Evolutionary conservation across 2,329 filamentous ascomycete species (phyloP).

Genomic region (Exophiala aquamarina): DNA sequence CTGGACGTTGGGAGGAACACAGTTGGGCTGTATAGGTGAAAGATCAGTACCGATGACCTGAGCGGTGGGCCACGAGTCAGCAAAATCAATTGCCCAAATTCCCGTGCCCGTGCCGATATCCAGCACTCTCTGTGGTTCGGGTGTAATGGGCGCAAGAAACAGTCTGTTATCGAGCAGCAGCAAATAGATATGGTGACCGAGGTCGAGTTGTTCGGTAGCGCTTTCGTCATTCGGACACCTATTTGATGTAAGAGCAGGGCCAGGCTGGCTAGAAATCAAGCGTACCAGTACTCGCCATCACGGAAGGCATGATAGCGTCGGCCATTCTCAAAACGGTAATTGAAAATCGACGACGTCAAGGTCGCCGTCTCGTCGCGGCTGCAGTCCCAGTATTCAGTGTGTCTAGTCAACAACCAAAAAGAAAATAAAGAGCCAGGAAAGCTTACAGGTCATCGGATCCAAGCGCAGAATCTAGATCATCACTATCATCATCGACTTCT

Average conservation of each 20-base stretch:
- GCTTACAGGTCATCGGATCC: slow-evolving; percentile 4
- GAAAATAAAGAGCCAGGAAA: not conserved
- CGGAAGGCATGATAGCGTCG: slow-evolving; percentile 18
- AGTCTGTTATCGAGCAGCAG: slow-evolving; percentile 32
- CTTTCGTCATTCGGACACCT: slow-evolving; percentile 35
- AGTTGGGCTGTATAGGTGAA: slow-evolving; percentile 39
- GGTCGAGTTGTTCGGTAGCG: slow-evolving; percentile 35
- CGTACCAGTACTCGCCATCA: slow-evolving; percentile 17
- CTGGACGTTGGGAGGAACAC: slow-evolving; percentile 36
- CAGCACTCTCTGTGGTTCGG: slow-evolving; percentile 27
- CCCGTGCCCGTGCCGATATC: slow-evolving; percentile 39
- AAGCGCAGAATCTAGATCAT: slow-evolving; percentile 3
- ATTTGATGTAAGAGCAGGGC: slow-evolving; percentile 21
- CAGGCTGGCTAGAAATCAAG: not conserved
- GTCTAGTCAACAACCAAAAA: not conserved
- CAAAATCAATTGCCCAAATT: slow-evolving; percentile 40
- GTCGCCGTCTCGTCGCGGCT: slow-evolving; percentile 13
- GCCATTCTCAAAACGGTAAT: slow-evolving; percentile 34
- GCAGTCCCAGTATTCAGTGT: not conserved
- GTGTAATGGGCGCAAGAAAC: slow-evolving; percentile 31
- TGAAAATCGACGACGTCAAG: slow-evolving; percentile 30
- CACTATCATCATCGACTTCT: not conserved
- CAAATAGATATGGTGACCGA: slow-evolving; percentile 41
- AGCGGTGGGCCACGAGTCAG: slow-evolving; percentile 30
- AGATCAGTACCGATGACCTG: slow-evolving; percentile 39